Percentiles rank a stretch among this genome's conserved stretches.
These are phyloP conservation scores for Ophiostoma populinum DNA, from an alignment of 2,329 filamentous ascomycete species.

Conservation along the genomic window DNA sequence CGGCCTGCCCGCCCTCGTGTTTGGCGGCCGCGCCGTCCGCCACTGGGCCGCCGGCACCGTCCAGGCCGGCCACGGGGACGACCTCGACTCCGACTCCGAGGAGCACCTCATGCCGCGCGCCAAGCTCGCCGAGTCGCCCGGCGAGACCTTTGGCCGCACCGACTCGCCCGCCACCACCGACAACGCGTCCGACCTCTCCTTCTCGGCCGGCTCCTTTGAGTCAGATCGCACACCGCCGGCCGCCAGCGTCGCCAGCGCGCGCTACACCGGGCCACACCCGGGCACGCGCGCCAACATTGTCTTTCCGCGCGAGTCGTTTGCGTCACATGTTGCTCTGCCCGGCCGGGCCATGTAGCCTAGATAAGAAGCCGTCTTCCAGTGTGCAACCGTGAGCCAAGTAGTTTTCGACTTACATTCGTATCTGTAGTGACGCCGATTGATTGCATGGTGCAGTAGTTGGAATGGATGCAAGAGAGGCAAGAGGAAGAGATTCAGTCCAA, in stretches of 20 bases:
- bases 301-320: background rate
- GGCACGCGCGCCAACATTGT: background rate
- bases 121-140: too few relatives aligned
- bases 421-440: too few relatives aligned
- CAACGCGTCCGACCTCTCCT: too few relatives aligned
- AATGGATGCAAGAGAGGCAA: too few relatives aligned
- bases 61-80: background rate
- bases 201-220: too few relatives aligned
- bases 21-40: conserved; percentile 14
- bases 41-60: conserved; percentile 16
- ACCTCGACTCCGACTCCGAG: background rate
- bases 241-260: background rate
- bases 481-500: too few relatives aligned
- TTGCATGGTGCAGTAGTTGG: too few relatives aligned
- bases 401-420: too few relatives aligned
- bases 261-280: background rate
- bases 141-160: too few relatives aligned
- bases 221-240: background rate
- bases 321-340: background rate
- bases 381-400: too few relatives aligned
- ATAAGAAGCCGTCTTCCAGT: too few relatives aligned
- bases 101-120: background rate
- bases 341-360: conserved; percentile 2
- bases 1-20: conserved; percentile 16
- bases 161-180: too few relatives aligned